Conservation (phyloP, 805 yeast species). For the Candida pseudofarinosa region DNA sequence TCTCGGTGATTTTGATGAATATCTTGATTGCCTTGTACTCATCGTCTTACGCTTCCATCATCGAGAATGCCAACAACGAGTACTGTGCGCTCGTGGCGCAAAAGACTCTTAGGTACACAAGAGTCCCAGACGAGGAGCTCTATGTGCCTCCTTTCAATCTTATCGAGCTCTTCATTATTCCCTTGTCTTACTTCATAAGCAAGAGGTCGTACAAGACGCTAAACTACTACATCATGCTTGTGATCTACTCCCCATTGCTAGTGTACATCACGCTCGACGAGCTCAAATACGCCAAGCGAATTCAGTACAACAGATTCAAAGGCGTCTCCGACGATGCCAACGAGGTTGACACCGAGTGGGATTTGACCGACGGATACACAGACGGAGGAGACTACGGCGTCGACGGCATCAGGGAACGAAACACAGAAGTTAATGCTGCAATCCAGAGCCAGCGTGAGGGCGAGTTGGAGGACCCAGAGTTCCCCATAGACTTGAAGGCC, state of each 20-base stretch:
- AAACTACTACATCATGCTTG: constrained; percentile 55
- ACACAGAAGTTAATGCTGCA: constrained; percentile 34
- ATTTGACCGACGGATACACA: constrained; percentile 67
- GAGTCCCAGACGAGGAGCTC: constrained; percentile 85
- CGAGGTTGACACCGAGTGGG: constrained; percentile 77
- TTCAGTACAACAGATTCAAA: constrained; percentile 63
- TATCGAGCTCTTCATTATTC: constrained; percentile 48
- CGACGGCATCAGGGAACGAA: constrained; percentile 36
- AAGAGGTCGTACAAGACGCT: constrained; percentile 33
- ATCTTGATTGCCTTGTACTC: constrained; percentile 82
- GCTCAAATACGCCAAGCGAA: constrained; percentile 61
- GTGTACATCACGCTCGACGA: constrained; percentile 60
- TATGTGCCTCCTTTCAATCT: constrained; percentile 83
- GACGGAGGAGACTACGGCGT: constrained; percentile 29
- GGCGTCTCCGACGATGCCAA: constrained; percentile 74
- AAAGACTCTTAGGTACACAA: constrained; percentile 74
- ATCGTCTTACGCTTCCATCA: constrained; percentile 76
- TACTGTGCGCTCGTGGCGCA: constrained; percentile 81
- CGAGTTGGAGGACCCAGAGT: constrained; percentile 66
- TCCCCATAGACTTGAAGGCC: constrained; percentile 43
- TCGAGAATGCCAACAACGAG: constrained; percentile 79
- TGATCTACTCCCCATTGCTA: constrained; percentile 67
- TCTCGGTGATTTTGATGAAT: constrained; percentile 72
- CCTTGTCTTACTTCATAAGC: constrained; percentile 30
- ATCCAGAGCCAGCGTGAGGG: constrained; percentile 55